Evolutionary conservation across 2,329 filamentous ascomycete genomes (phyloP), one percentile per base, ranked within the genome.

Genomic region (Monilinia laxa): DNA sequence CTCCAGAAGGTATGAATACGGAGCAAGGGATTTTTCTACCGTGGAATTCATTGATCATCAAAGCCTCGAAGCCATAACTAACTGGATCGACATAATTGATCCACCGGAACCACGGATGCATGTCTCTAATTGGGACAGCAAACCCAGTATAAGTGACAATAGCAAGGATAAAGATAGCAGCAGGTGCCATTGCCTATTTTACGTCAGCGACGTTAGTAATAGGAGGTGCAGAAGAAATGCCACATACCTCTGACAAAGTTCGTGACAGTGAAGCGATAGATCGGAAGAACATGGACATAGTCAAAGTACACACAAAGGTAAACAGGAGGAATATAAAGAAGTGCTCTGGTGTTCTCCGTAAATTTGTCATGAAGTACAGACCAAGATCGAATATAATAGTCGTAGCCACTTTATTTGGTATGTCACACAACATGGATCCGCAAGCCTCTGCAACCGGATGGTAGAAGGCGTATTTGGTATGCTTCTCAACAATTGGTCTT

Each of bases 401-500:
- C 72, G 93, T 93, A n/a, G 78, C 49, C 11, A 96, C 78, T 77
- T 95, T 96, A 78, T 92, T 92, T 0, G 93, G 93, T 79, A 96
- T 79, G 73, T 97, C 93, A 91, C 87, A 68, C 92, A 75, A 35
- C 70, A 75, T 75, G 14, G 73, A 72, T 3, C 70, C 70, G 31
- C 68, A 38, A n/a, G 92, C 91, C 82, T 97, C 93, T 20, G 92
- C 90, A 12, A 90, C 93, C 0, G 93, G 92, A 74, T 96, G 93
- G 74, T 97, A 96, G 23, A 97, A 83, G 23, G 93, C 92, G 76
- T 96, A 97, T 67, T 90, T 87, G 66, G 84, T 81, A 73, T 97
- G 93, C 77, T 97, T 97, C 76, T 97, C 92, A 68, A 97, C 92
- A 73, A 97, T 96, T 1, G 91, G 90, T 49, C 93, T 89, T 84